Percentiles rank a stretch among this genome's conserved stretches.
These are phyloP conservation scores for Ceriops zippeliana DNA, from an alignment of 345 rosid species.

Conservation along the genomic window DNA sequence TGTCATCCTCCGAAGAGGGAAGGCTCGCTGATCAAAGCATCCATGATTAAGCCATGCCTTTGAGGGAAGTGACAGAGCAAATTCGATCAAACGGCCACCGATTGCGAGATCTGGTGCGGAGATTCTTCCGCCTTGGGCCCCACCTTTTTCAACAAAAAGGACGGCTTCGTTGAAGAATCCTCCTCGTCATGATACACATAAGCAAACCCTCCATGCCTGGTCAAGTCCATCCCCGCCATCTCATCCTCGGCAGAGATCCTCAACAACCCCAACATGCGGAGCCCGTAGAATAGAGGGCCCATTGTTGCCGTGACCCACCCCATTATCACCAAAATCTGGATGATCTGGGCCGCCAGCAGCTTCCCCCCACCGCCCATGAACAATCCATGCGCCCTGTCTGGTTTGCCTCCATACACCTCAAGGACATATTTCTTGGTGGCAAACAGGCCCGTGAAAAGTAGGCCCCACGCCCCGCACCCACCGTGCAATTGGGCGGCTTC, in stretches of 20 bases:
- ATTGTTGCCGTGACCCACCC: slow-evolving; percentile 27
- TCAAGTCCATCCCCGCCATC: slow-evolving; percentile 29
- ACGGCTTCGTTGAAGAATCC: slow-evolving; percentile 8
- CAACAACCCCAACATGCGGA: slow-evolving; percentile 16
- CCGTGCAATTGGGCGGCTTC: slow-evolving; percentile 65
- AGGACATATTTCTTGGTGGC: slow-evolving; percentile 36
- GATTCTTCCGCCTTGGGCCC: slow-evolving; percentile 1
- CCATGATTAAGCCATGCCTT: no score
- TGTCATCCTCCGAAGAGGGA: no score
- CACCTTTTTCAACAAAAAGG: slow-evolving; percentile 10
- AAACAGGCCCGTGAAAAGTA: slow-evolving; percentile 50
- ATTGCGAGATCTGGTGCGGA: neutral
- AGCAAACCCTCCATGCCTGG: slow-evolving; percentile 30
- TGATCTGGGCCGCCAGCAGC: slow-evolving; percentile 20
- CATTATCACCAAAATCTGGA: slow-evolving; percentile 19
- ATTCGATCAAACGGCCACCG: no score
- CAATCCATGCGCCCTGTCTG: slow-evolving; percentile 17
- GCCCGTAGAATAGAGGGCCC: slow-evolving; percentile 24
- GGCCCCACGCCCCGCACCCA: slow-evolving; percentile 57
- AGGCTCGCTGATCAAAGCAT: no score
- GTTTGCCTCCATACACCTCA: slow-evolving; percentile 29
- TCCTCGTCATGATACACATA: slow-evolving; percentile 21
- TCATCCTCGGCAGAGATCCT: slow-evolving; percentile 27
- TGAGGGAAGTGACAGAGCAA: no score
- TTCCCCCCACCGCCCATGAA: slow-evolving; percentile 27